Evolutionary conservation across 2,329 filamentous ascomycete species (phyloP).

Genomic region (Huntiella bhutanensis): DNA sequence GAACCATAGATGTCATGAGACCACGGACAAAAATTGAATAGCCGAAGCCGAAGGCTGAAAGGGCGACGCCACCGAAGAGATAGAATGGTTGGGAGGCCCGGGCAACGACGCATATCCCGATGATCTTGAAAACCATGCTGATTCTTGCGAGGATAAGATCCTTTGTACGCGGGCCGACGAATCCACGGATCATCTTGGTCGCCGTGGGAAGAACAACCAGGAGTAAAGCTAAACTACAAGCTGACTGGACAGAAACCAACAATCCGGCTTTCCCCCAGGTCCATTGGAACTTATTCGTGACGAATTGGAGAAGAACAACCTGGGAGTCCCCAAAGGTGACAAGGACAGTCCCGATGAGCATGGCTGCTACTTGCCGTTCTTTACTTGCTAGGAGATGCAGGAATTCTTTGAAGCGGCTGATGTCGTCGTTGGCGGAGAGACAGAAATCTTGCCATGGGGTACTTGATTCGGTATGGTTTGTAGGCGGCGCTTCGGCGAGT

Average conservation of each 20-base stretch:
- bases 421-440: conserved; percentile 1
- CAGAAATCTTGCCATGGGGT: conserved; percentile 9
- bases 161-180: conserved; percentile 6
- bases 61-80: conserved; percentile 7
- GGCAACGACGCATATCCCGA: conserved; percentile 10
- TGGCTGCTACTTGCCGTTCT: conserved; percentile 8
- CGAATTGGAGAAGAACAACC: conserved; percentile 15
- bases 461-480: neutral
- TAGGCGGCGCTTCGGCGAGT: neutral
- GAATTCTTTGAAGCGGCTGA: conserved; percentile 6
- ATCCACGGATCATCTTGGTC: conserved; percentile 1
- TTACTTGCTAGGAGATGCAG: conserved; percentile 5
- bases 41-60: conserved; percentile 10
- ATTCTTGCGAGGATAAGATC: conserved; percentile 12
- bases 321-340: conserved; percentile 10
- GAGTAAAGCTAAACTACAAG: conserved; percentile 7
- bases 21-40: conserved; percentile 12
- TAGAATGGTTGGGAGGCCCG: conserved; percentile 5
- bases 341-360: conserved; percentile 10
- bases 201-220: conserved; percentile 6
- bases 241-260: conserved; percentile 8
- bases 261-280: conserved; percentile 12
- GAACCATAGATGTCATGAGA: conserved; percentile 12
- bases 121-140: conserved; percentile 13
- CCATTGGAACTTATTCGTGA: conserved; percentile 15